phyloP scores from a whole-genome alignment of 148 eudicot genomes.

The Camellia granthamiana region DNA sequence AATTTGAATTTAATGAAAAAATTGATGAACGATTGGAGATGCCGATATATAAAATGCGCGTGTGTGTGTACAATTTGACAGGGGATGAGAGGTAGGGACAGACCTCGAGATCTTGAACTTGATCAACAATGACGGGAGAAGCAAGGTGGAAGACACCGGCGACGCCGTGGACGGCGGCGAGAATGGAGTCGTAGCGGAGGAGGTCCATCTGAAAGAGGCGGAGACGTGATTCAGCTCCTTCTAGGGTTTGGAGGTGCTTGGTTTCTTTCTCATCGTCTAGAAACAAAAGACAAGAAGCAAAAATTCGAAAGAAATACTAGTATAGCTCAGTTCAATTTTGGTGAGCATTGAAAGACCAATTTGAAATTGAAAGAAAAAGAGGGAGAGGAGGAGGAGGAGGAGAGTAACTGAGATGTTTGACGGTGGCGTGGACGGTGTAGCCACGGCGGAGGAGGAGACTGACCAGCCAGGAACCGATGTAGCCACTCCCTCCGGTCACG shows the following conservation, averaged over 20 bases:
- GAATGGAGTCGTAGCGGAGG: conserved; percentile 69
- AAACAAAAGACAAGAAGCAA: too few relatives aligned
- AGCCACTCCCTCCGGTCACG: conserved; percentile 95
- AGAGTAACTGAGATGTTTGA: conserved; percentile 50
- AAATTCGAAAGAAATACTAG: too few relatives aligned
- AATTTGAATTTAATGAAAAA: too few relatives aligned
- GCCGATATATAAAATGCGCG: too few relatives aligned
- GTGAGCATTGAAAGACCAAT: too few relatives aligned
- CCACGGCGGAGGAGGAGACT: conserved; percentile 77
- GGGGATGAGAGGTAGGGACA: too few relatives aligned
- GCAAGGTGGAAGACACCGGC: conserved; percentile 85
- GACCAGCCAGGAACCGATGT: conserved; percentile 77
- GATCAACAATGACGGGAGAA: conserved; percentile 65
- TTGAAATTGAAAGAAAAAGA: neutral
- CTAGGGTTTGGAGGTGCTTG: conserved; percentile 64
- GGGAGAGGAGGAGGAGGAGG: conserved; percentile 2
- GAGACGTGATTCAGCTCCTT: conserved; percentile 67
- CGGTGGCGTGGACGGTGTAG: conserved; percentile 95
- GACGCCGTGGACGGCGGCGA: conserved; percentile 46
- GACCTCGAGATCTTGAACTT: conserved; percentile 71
- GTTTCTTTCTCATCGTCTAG: conserved; percentile 52
- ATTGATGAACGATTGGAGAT: too few relatives aligned
- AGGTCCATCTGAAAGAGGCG: conserved; percentile 72
- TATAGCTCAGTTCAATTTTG: too few relatives aligned
- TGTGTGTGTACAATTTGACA: too few relatives aligned